phyloP scores from a whole-genome alignment of 257 asterid genomes.

The Solanum acaule region DNA sequence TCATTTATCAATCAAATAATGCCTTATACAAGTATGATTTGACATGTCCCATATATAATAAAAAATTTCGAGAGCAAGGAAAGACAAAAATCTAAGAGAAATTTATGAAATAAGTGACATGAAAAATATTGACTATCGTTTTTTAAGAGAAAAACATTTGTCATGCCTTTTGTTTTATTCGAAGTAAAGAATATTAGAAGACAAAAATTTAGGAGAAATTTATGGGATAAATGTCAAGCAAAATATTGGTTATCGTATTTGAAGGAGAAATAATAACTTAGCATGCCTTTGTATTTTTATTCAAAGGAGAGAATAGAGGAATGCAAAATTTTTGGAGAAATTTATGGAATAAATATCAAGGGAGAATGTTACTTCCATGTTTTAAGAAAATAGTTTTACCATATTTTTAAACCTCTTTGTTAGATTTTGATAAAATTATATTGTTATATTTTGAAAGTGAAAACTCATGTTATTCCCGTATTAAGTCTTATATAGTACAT shows the following conservation, averaged over 20 bases:
- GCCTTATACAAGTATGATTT: no score
- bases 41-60: no score
- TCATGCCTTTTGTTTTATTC: not conserved
- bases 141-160: not conserved
- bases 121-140: not conserved
- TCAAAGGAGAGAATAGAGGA: not conserved
- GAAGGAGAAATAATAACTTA: not conserved
- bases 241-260: not conserved
- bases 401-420: not conserved
- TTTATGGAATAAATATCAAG: not conserved
- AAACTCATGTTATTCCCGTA: not conserved
- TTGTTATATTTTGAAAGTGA: not conserved
- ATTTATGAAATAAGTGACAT: no score
- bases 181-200: not conserved
- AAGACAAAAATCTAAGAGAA: no score
- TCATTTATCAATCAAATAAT: no score
- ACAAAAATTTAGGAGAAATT: no score
- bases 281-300: no score
- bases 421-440: no score
- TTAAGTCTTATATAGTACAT: not conserved
- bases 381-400: not conserved
- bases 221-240: not conserved
- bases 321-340: not conserved
- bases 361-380: not conserved
- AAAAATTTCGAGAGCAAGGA: no score